Percentiles rank a stretch among this genome's conserved stretches.
phyloP scores from a whole-genome alignment of 352 stramenopile species.

The Aphanomyces invadans region DNA sequence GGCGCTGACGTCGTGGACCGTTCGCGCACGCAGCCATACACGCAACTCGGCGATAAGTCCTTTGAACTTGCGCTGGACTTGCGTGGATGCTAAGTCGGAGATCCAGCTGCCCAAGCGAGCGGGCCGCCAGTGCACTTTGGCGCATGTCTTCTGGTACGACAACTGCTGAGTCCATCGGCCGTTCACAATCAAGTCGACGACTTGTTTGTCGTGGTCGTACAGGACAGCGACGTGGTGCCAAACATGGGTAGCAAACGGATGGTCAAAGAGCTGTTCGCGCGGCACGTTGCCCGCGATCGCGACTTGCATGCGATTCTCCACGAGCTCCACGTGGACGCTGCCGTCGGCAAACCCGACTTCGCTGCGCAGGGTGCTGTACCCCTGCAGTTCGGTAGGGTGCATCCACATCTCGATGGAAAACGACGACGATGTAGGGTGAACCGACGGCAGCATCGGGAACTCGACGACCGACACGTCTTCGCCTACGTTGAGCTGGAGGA shows the following conservation, averaged over 20 bases:
- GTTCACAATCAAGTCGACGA: slow-evolving; percentile 49
- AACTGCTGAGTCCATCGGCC: slow-evolving; percentile 34
- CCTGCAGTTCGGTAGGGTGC: slow-evolving; percentile 48
- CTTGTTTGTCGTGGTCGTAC: slow-evolving; percentile 34
- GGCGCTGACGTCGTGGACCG: slow-evolving; percentile 35
- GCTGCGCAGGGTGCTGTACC: slow-evolving; percentile 56
- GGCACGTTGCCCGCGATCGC: slow-evolving; percentile 63
- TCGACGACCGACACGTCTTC: slow-evolving; percentile 62
- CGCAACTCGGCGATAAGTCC: slow-evolving; percentile 67
- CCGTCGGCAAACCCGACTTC: slow-evolving; percentile 65
- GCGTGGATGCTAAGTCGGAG: slow-evolving; percentile 33
- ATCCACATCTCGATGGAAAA: slow-evolving; percentile 71
- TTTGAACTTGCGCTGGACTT: slow-evolving; percentile 55
- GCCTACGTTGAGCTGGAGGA: slow-evolving; percentile 54
- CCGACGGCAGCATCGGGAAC: slow-evolving; percentile 36
- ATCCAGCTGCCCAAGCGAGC: slow-evolving; percentile 69
- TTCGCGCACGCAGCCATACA: slow-evolving; percentile 50
- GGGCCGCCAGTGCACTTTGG: slow-evolving; percentile 41
- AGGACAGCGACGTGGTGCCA: slow-evolving; percentile 64
- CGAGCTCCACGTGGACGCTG: slow-evolving; percentile 65
- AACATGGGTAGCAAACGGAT: slow-evolving; percentile 45
- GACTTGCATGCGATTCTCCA: slow-evolving; percentile 57
- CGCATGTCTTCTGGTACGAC: slow-evolving; percentile 37
- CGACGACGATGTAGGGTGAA: not conserved
- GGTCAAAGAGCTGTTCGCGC: slow-evolving; percentile 58